phyloP scores from a whole-genome alignment of 371 early-diverging fungal genomes.

The Actinomucor elegans region DNA sequence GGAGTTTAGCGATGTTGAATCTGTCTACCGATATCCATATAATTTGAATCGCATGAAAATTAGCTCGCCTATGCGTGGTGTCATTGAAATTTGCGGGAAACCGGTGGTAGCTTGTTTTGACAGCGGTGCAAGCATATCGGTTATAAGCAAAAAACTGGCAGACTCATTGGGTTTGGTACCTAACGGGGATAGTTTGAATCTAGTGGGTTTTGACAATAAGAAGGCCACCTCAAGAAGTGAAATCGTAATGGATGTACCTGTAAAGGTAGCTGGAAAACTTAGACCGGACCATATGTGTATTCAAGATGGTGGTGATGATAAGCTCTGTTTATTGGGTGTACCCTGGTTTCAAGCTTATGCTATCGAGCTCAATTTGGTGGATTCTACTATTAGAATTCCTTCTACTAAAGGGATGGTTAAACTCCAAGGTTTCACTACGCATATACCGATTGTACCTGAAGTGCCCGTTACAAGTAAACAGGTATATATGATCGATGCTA shows the following conservation, averaged over 20 bases:
- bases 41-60: neutral
- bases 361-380: neutral
- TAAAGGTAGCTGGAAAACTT: neutral
- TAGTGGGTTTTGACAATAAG: neutral
- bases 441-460: neutral
- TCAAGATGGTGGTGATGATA: neutral
- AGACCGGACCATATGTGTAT: conserved; percentile 3
- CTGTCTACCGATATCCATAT: conserved; percentile 14
- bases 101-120: conserved; percentile 12
- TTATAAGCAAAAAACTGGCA: conserved; percentile 3
- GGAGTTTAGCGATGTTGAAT: neutral
- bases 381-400: conserved; percentile 3
- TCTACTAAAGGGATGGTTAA: neutral
- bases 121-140: conserved; percentile 11
- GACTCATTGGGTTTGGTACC: conserved; percentile 1
- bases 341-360: conserved; percentile 21
- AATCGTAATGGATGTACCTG: neutral
- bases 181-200: conserved; percentile 10
- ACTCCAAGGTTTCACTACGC: conserved; percentile 1
- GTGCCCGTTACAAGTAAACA: neutral
- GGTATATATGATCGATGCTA: neutral
- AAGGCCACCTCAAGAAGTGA: neutral
- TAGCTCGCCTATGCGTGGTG: conserved; percentile 7
- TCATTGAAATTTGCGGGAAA: conserved; percentile 11
- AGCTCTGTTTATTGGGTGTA: conserved; percentile 14